These are phyloP conservation scores for Ceratocystis cubensis DNA, from an alignment of 2,329 filamentous ascomycete species.

Conservation along the genomic window DNA sequence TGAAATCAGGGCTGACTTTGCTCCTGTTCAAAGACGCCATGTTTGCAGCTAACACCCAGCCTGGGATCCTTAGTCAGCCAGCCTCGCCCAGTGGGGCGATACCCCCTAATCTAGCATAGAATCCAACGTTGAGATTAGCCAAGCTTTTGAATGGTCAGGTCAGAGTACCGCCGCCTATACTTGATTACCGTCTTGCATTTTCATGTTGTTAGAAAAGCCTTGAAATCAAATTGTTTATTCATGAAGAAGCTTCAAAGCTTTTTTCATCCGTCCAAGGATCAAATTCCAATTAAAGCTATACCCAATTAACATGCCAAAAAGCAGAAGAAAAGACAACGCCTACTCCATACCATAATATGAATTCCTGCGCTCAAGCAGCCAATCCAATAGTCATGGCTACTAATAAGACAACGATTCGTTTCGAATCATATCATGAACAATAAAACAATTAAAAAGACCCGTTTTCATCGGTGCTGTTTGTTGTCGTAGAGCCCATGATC, in stretches of 20 bases:
- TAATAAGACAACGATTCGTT: not conserved
- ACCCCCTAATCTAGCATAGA: not conserved
- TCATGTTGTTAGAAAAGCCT: not conserved
- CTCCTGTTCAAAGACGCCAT: not conserved
- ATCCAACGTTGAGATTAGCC: not conserved
- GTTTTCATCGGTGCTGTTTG: not conserved
- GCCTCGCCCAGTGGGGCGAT: not conserved
- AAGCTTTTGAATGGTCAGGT: not conserved
- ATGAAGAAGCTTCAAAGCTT: not conserved
- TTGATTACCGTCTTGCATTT: too few species aligned
- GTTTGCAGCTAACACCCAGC: not conserved
- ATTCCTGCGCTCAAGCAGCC: not conserved
- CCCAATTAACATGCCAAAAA: not conserved
- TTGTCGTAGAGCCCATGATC: not conserved
- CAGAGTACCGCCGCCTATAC: too few species aligned
- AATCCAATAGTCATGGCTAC: not conserved
- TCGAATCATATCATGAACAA: not conserved
- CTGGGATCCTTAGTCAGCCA: slow-evolving; percentile 16
- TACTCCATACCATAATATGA: not conserved
- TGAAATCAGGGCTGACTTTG: slow-evolving; percentile 18
- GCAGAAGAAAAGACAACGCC: slow-evolving; percentile 9
- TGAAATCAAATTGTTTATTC: not conserved
- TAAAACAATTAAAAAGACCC: not conserved
- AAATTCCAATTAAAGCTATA: slow-evolving; percentile 6
- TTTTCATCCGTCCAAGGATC: not conserved